These are phyloP conservation scores for Angophora floribunda DNA, from an alignment of 345 rosid species.

Conservation along the genomic window DNA sequence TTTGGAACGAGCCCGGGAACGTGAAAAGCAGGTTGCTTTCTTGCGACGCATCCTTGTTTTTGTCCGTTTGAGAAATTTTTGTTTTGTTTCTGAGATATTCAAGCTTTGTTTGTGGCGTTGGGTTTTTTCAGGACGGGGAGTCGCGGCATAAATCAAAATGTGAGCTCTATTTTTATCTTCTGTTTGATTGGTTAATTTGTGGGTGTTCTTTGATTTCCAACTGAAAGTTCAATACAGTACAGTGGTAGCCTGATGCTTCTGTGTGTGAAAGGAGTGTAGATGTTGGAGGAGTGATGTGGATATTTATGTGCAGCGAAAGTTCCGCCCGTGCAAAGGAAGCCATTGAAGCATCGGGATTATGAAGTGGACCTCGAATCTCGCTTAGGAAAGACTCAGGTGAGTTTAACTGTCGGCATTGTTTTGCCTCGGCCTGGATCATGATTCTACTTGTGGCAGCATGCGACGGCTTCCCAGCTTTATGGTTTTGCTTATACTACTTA, in stretches of 20 bases:
- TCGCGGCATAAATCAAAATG: slow-evolving; percentile 58
- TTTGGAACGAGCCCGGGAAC: slow-evolving; percentile 81
- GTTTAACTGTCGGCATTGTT: neutral
- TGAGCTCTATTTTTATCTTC: slow-evolving; percentile 8
- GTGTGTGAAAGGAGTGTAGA: neutral
- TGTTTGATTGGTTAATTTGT: neutral
- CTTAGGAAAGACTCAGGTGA: slow-evolving; percentile 86
- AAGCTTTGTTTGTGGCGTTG: neutral
- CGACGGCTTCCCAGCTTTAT: neutral
- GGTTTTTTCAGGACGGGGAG: slow-evolving; percentile 50
- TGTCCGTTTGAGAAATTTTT: neutral
- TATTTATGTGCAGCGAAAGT: slow-evolving; percentile 49
- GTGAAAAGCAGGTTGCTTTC: slow-evolving; percentile 58
- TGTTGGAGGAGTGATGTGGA: neutral
- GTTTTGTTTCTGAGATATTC: neutral
- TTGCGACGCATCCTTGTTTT: neutral
- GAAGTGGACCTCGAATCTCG: slow-evolving; percentile 97
- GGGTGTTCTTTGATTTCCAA: neutral
- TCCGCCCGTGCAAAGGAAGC: slow-evolving; percentile 92
- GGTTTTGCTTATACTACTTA: neutral
- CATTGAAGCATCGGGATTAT: slow-evolving; percentile 94
- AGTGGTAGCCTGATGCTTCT: neutral
- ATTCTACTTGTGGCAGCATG: neutral
- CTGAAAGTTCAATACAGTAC: neutral
- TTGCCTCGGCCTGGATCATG: neutral